Percentiles rank a stretch among this genome's conserved stretches.
phyloP scores from a whole-genome alignment of 2,329 filamentous ascomycete species.

The Ascochyta fabae region DNA sequence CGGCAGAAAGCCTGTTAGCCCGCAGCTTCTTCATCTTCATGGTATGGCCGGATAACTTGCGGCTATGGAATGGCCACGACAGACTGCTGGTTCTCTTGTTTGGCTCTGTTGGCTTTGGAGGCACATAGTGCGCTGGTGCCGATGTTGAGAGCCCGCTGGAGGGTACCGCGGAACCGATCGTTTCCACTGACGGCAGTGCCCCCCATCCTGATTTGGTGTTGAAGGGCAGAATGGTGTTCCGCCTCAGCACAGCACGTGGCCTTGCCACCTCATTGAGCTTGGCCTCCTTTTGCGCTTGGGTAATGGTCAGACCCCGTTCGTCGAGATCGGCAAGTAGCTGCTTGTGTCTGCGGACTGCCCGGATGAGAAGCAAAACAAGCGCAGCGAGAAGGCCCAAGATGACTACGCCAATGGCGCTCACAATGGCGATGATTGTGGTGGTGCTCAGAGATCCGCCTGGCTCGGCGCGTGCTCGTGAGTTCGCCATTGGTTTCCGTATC shows the following conservation, averaged over 20 bases:
- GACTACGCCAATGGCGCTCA: constrained; percentile 34
- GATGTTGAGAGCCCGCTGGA: constrained; percentile 25
- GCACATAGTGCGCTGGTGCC: constrained; percentile 21
- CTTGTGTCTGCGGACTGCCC: constrained; percentile 37
- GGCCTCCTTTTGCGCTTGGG: constrained; percentile 28
- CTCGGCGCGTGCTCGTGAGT: constrained; percentile 16
- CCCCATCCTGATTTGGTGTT: constrained; percentile 50
- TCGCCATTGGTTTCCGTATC: constrained; percentile 12
- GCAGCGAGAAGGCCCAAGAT: constrained; percentile 33
- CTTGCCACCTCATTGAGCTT: constrained; percentile 27
- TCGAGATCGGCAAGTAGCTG: constrained; percentile 42
- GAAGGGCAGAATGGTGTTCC: constrained; percentile 44
- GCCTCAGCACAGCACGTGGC: constrained; percentile 42
- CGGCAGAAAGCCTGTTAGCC: constrained; percentile 41
- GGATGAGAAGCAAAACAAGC: constrained; percentile 36
- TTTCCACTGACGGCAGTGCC: constrained; percentile 50
- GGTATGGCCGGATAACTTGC: constrained; percentile 31
- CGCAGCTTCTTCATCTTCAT: constrained; percentile 39
- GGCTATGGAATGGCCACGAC: constrained; percentile 41
- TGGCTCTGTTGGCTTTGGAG: constrained; percentile 29
- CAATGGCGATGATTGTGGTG: constrained; percentile 32
- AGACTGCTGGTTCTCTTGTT: constrained; percentile 29
- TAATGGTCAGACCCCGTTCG: constrained; percentile 38
- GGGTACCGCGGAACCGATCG: constrained; percentile 31
- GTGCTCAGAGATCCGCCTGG: constrained; percentile 27